phyloP scores from a whole-genome alignment of 78 protist genomes.

The Fonticula alba region DNA sequence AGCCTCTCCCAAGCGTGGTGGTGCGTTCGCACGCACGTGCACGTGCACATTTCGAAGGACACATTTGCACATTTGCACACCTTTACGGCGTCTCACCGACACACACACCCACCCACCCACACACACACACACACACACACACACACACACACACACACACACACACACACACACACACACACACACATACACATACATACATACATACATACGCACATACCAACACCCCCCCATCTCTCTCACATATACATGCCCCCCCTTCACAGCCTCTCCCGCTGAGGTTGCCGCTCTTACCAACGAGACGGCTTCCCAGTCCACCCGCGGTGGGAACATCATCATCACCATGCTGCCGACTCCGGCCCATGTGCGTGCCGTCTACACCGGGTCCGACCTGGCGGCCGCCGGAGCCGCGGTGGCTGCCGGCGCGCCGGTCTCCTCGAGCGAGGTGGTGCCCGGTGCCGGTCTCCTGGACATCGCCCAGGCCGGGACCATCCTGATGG shows the following conservation, averaged over 20 bases:
- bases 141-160: constrained; percentile 1
- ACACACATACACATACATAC: neutral
- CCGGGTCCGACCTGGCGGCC: neutral
- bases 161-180: neutral
- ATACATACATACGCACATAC: neutral
- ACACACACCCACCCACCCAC: neutral
- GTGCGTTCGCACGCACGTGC: too few species aligned
- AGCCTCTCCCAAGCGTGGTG: too few species aligned
- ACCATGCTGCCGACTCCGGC: neutral
- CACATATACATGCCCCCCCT: neutral
- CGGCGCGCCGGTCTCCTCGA: too few species aligned
- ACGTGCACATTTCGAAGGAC: too few species aligned
- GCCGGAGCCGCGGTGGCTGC: neutral
- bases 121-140: neutral
- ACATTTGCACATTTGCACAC: too few species aligned
- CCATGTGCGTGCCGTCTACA: neutral
- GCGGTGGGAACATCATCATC: neutral
- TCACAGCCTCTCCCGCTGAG: neutral
- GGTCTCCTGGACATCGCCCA: neutral
- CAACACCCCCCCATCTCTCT: neutral
- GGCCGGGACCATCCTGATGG: constrained; percentile 33
- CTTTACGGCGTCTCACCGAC: too few species aligned
- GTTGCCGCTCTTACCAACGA: neutral
- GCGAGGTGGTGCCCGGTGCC: too few species aligned
- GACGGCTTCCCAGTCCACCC: neutral